phyloP scores from a whole-genome alignment of 1,139 yeast species.

The Kodamaea anthophila region DNA sequence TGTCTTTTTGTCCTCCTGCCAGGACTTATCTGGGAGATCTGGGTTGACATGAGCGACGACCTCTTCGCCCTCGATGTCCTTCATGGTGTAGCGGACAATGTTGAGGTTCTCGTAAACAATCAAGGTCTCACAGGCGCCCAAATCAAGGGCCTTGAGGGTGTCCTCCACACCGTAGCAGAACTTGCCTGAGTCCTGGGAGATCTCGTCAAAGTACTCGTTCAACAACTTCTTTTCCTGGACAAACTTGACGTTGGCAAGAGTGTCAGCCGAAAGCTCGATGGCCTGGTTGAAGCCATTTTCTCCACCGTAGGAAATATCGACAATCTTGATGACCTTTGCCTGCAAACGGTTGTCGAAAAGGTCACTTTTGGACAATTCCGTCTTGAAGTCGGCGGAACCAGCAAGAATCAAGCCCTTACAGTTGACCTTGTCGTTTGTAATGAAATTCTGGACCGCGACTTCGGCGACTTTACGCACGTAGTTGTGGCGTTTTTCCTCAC shows the following conservation, averaged over 20 bases:
- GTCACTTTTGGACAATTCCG: slow-evolving; percentile 86
- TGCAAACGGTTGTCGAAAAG: slow-evolving; percentile 85
- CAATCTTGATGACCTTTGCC: slow-evolving; percentile 83
- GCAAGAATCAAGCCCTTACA: slow-evolving; percentile 93
- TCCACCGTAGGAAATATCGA: slow-evolving; percentile 97
- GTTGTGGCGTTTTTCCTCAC: slow-evolving; percentile 98
- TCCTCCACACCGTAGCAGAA: slow-evolving; percentile 97
- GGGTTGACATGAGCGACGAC: slow-evolving; percentile 71
- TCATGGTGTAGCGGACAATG: slow-evolving; percentile 74
- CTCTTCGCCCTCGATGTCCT: slow-evolving; percentile 76
- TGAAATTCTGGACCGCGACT: slow-evolving; percentile 94
- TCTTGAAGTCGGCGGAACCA: slow-evolving; percentile 98
- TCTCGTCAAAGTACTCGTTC: slow-evolving; percentile 89
- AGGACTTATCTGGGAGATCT: slow-evolving; percentile 66
- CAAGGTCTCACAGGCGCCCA: slow-evolving; percentile 90
- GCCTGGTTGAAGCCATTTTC: slow-evolving; percentile 99
- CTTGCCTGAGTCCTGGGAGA: slow-evolving; percentile 93
- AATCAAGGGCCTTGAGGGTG: slow-evolving; percentile 89
- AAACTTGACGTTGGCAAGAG: slow-evolving; percentile 92
- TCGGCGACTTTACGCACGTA: slow-evolving; percentile 97
- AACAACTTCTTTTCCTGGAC: slow-evolving; percentile 96
- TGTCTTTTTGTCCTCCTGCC: slow-evolving; percentile 73
- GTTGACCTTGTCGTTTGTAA: slow-evolving; percentile 85
- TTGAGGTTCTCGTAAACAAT: slow-evolving; percentile 92
- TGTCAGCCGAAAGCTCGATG: slow-evolving; percentile 93